Percentiles rank a stretch among this genome's conserved stretches.
Conservation (phyloP, 2,329 filamentous ascomycete genomes). For the Lasiodiplodia gonubiensis region DNA sequence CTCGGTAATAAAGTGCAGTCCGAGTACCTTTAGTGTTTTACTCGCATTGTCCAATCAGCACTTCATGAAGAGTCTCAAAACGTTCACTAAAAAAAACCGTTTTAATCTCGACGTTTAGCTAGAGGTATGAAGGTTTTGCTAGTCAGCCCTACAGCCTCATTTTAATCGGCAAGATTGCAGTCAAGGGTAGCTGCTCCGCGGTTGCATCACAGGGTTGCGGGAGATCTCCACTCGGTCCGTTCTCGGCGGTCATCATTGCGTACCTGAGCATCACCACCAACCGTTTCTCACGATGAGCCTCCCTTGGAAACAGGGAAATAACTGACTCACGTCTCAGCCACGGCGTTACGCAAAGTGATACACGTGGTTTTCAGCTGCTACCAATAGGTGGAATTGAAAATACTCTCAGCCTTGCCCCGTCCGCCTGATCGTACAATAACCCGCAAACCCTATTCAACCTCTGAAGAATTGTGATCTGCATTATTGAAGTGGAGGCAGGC, state of each 20-base stretch:
- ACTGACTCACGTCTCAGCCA: background rate
- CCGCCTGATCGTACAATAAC: too few species aligned
- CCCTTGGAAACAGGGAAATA: too few species aligned
- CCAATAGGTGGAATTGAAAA: too few species aligned
- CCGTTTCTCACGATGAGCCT: background rate
- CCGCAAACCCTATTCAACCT: too few species aligned
- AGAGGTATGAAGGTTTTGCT: background rate
- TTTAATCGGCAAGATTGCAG: background rate
- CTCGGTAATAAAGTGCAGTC: background rate
- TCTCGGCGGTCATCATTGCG: background rate
- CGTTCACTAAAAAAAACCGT: background rate
- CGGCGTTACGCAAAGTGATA: too few species aligned
- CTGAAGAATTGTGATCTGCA: too few species aligned
- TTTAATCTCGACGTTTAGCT: background rate
- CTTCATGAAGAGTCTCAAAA: background rate
- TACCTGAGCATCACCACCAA: background rate
- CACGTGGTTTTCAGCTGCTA: too few species aligned
- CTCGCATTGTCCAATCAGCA: too few species aligned
- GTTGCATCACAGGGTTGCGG: conserved; percentile 5
- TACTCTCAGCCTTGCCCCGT: too few species aligned
- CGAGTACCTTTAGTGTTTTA: too few species aligned
- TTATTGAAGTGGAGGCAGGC: too few species aligned
- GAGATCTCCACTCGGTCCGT: conserved; percentile 12
- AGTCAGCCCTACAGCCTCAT: background rate
- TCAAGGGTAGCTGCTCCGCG: conserved; percentile 4